Conservation (phyloP, 495 filamentous ascomycete genomes). For the Neurospora sp. region DNA sequence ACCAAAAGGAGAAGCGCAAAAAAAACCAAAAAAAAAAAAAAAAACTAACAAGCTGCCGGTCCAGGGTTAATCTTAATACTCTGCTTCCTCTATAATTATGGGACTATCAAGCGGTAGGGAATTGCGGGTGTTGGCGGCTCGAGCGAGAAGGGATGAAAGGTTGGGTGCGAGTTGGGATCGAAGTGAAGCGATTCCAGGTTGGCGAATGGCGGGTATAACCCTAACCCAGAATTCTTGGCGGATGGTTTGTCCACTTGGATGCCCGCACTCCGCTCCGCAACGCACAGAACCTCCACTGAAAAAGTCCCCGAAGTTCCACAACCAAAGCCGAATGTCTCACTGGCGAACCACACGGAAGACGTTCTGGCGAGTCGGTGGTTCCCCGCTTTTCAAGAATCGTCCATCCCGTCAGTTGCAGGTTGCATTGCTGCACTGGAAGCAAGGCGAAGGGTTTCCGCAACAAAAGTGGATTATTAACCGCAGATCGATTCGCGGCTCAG, state of each 20-base stretch:
- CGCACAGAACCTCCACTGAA: background rate
- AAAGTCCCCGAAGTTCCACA: background rate
- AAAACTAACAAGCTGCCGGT: too few relatives aligned
- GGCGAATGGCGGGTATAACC: background rate
- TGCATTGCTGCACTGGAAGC: too few relatives aligned
- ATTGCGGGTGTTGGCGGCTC: too few relatives aligned
- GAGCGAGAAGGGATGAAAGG: too few relatives aligned
- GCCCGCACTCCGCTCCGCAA: background rate
- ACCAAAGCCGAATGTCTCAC: background rate
- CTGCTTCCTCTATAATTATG: too few relatives aligned
- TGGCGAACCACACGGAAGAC: background rate
- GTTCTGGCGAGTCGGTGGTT: background rate
- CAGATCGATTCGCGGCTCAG: too few relatives aligned
- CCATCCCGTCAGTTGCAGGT: background rate
- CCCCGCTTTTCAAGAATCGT: background rate
- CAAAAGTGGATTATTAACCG: too few relatives aligned
- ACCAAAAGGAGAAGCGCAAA: too few relatives aligned
- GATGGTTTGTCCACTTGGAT: background rate
- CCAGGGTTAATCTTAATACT: too few relatives aligned
- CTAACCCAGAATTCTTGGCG: background rate
- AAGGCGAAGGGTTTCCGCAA: too few relatives aligned
- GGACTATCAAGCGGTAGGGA: too few relatives aligned
- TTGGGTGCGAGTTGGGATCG: background rate
- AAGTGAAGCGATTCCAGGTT: background rate
- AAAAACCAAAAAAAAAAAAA: too few relatives aligned